Evolutionary conservation across 2,329 filamentous ascomycete genomes (phyloP).

Genomic region (Botrytis byssoidea): DNA sequence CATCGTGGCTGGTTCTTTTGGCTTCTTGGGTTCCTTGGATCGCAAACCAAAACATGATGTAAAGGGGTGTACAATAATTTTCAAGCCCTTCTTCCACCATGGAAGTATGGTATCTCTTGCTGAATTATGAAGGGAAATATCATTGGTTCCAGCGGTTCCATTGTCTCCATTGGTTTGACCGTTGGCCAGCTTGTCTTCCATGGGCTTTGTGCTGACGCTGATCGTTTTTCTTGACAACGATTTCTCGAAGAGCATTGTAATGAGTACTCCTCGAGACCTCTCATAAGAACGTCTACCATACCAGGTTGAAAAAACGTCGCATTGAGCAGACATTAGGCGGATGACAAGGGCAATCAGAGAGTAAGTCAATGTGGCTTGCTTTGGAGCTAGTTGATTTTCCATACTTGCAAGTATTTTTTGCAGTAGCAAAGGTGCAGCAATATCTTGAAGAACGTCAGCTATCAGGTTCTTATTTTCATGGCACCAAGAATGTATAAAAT

Average conservation of each 20-base stretch:
- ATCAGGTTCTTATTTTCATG: neutral
- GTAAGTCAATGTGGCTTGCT: constrained; percentile 61
- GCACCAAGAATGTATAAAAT: constrained; percentile 24
- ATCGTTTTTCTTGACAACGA: constrained; percentile 38
- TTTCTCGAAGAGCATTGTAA: constrained; percentile 82
- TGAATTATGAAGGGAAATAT: constrained; percentile 11
- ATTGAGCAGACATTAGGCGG: constrained; percentile 62
- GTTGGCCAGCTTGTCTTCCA: constrained; percentile 23
- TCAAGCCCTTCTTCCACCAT: constrained; percentile 24
- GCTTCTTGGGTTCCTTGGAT: constrained; percentile 36
- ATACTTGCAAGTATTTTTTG: constrained; percentile 69
- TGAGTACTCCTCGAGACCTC: constrained; percentile 78
- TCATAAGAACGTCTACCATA: constrained; percentile 83
- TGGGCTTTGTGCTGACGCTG: constrained; percentile 33
- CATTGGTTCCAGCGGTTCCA: constrained; percentile 21
- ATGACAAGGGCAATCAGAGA: constrained; percentile 60
- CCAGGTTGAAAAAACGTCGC: constrained; percentile 71
- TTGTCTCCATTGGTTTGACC: constrained; percentile 13
- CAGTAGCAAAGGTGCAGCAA: constrained; percentile 66
- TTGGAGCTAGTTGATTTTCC: constrained; percentile 50
- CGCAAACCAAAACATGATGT: constrained; percentile 32
- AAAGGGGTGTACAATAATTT: constrained; percentile 32
- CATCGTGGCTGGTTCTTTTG: constrained; percentile 68
- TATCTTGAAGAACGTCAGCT: constrained; percentile 41
- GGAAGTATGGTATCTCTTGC: constrained; percentile 20